Evolutionary conservation across 805 yeast genomes (phyloP), one percentile per base, ranked within the genome.

Genomic region (Lipomyces oligophaga): DNA sequence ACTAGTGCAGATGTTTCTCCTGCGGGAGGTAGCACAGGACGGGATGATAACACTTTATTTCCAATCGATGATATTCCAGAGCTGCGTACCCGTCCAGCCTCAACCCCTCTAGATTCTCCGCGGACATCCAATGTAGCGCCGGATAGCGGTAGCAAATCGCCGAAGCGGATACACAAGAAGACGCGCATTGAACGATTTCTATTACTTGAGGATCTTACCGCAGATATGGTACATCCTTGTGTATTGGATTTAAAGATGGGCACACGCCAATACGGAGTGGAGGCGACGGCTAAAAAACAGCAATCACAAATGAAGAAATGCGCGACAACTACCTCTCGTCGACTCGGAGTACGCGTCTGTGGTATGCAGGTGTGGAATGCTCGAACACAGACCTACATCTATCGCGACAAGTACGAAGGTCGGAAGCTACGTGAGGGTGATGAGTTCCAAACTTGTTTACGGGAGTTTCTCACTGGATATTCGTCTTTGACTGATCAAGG

Each of bases 171-270:
- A 8, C 33, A 38, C 25, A 48, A 30, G 34, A n/a, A 30, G 20
- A 40, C 47, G 0, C 68, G 81, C 43, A 79, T 83, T 32, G 94
- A 85, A 66, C 72, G 94, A 52, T 93, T 88, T 63, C 82, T 93
- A 31, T 66, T 93, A 7, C 70, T 93, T 40, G 98, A 94, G 62
- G 99, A 93, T 67, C 68, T 93, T 39, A 93, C 97, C 0, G 75
- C 81, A 44, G 85, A 86, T 20, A 79, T 90, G 80, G 70, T 67
- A 25, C 77, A 76, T 54, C 97, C 98, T 0, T 89, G 96, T 63
- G 97, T 90, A 0, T 69, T 93, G 40, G 99, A 93, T 67, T 71
- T 93, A 58, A 93, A 93, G 63, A 93, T 93, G 97, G 99, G 99
- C 0, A 90, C 99, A 0, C 74, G 99, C 48, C 99, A 93, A 66